phyloP scores from a whole-genome alignment of 2,329 filamentous ascomycete species.

The Rhexocercosporidium sp. region DNA sequence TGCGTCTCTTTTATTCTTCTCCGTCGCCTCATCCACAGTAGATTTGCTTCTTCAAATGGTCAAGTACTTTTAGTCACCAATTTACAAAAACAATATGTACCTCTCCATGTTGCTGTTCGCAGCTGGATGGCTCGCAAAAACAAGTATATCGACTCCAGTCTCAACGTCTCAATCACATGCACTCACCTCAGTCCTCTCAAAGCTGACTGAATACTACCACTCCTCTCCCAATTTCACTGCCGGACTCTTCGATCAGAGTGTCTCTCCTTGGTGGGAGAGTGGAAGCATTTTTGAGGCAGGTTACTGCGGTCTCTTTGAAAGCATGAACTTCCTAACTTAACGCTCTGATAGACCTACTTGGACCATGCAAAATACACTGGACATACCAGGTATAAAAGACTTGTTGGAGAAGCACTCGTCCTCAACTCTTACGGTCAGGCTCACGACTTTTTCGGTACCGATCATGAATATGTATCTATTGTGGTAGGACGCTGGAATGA shows the following conservation, averaged over 20 bases:
- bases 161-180: background rate
- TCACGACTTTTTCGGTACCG: constrained; percentile 15
- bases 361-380: constrained; percentile 13
- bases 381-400: background rate
- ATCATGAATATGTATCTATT: constrained; percentile 11
- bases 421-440: constrained; percentile 15
- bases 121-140: background rate
- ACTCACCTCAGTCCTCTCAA: constrained; percentile 8
- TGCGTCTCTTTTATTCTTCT: background rate
- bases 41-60: too few relatives aligned
- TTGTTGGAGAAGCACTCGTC: constrained; percentile 9
- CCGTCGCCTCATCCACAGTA: too few relatives aligned
- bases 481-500: constrained; percentile 18
- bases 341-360: constrained; percentile 18
- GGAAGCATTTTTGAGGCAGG: constrained; percentile 16
- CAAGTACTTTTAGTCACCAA: background rate
- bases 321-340: too few relatives aligned
- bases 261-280: constrained; percentile 17
- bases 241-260: constrained; percentile 11
- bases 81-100: background rate
- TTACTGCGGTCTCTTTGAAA: too few relatives aligned
- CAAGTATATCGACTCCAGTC: background rate
- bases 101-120: background rate
- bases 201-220: constrained; percentile 10
- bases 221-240: constrained; percentile 10